phyloP scores from a whole-genome alignment of 176 grass and related monocot genomes.

The Tuctoria greenei region DNA sequence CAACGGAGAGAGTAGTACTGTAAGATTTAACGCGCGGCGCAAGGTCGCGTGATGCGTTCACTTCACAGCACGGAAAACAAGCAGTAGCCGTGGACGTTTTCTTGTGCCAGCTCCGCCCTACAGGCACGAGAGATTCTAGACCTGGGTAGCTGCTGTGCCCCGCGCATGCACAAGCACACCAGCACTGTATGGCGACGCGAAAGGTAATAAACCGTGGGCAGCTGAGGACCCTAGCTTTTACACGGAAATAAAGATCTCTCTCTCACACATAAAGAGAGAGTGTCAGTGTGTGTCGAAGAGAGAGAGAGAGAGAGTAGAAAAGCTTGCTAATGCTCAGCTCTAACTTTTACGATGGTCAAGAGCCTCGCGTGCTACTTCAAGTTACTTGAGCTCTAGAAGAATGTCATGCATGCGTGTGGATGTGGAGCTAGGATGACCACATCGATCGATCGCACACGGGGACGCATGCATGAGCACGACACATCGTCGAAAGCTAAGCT shows the following conservation, averaged over 20 bases:
- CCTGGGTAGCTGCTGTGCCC: neutral
- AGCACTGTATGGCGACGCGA: neutral
- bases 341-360: slow-evolving; percentile 3
- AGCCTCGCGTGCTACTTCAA: slow-evolving; percentile 14
- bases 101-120: neutral
- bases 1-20: too few species aligned
- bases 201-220: slow-evolving; percentile 27
- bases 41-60: neutral
- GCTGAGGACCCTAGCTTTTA: neutral
- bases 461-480: neutral
- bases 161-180: too few species aligned
- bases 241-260: slow-evolving; percentile 14
- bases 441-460: neutral
- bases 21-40: neutral
- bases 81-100: neutral
- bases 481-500: neutral
- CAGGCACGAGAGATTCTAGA: neutral
- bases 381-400: slow-evolving; percentile 10
- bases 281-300: neutral
- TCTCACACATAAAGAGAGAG: neutral
- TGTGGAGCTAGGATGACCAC: neutral
- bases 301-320: too few species aligned
- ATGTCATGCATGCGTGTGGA: neutral
- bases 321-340: neutral
- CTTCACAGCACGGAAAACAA: neutral